These are phyloP conservation scores for Acephala macrosclerotiorum DNA, from an alignment of 2,329 filamentous ascomycete genomes.

Conservation along the genomic window DNA sequence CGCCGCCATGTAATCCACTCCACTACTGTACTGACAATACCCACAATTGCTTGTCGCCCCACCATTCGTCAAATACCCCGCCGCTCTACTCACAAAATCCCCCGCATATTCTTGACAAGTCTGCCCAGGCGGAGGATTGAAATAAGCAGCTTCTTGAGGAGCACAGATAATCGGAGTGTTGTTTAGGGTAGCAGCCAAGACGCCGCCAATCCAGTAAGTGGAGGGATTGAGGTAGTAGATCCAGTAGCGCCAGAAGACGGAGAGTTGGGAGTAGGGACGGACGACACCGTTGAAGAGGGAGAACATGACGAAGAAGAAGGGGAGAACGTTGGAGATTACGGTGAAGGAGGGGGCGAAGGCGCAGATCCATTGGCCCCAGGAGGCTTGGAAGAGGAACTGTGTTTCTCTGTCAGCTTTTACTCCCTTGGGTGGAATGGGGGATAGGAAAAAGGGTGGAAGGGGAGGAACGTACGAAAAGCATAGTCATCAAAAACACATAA, in stretches of 20 bases:
- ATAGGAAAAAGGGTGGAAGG: neutral
- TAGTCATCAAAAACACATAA: conserved; percentile 79
- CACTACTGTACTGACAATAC: conserved; percentile 71
- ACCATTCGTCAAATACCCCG: conserved; percentile 70
- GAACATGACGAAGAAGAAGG: conserved; percentile 60
- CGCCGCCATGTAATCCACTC: conserved; percentile 69
- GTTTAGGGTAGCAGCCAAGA: conserved; percentile 69
- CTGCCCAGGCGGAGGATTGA: conserved; percentile 69
- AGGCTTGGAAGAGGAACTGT: conserved; percentile 72
- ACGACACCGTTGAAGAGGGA: conserved; percentile 78
- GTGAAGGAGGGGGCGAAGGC: conserved; percentile 83
- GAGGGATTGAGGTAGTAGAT: conserved; percentile 71
- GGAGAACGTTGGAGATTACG: conserved; percentile 70
- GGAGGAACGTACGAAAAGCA: conserved; percentile 62
- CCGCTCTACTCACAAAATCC: conserved; percentile 58
- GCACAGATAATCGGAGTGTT: conserved; percentile 58
- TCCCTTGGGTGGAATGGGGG: neutral
- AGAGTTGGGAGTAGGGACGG: conserved; percentile 67
- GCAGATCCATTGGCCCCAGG: conserved; percentile 85
- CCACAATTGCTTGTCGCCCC: conserved; percentile 65
- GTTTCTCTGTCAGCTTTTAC: conserved; percentile 9
- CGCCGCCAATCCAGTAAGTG: conserved; percentile 74
- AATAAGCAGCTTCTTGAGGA: conserved; percentile 62
- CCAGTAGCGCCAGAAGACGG: conserved; percentile 44
- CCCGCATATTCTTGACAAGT: conserved; percentile 72